These are phyloP conservation scores for Penicillium hesseltinei DNA, from an alignment of 2,329 filamentous ascomycete genomes.

Conservation along the genomic window DNA sequence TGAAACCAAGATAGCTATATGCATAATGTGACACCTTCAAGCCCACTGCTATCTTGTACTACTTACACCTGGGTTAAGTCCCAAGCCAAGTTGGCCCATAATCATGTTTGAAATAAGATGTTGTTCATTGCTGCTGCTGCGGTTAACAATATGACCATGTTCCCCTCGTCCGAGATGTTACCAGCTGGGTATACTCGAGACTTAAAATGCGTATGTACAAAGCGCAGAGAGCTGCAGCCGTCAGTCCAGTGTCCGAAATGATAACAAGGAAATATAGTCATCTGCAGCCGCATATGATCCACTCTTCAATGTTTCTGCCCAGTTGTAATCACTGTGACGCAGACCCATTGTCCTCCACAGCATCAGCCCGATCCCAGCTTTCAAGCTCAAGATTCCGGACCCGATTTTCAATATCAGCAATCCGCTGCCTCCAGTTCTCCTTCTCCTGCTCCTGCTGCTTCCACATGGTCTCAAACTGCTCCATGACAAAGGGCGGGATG, in stretches of 20 bases:
- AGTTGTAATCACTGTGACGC: constrained; percentile 20
- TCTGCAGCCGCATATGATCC: background rate
- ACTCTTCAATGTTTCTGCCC: background rate
- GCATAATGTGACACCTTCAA: background rate
- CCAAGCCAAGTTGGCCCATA: background rate
- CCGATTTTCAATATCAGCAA: constrained; percentile 56
- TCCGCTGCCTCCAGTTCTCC: constrained; percentile 51
- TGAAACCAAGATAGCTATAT: background rate
- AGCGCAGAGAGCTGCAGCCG: background rate
- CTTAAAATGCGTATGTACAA: background rate
- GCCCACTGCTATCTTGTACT: background rate
- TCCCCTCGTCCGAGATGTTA: too few species aligned
- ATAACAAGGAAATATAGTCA: background rate
- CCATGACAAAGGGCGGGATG: constrained; percentile 60
- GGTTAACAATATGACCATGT: background rate
- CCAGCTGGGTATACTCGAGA: background rate
- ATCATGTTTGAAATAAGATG: background rate
- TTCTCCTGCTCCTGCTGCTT: constrained; percentile 61
- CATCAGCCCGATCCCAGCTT: constrained; percentile 71
- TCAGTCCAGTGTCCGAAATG: background rate
- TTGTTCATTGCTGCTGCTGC: too few species aligned
- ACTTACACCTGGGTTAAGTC: background rate
- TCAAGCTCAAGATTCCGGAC: constrained; percentile 65
- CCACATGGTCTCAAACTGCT: constrained; percentile 60
- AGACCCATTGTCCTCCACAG: constrained; percentile 66